A percentile compares a stretch with the other conserved stretches of the same genome.
Evolutionary conservation across 2,329 filamentous ascomycete species (phyloP).

Genomic region (Nigrospora oryzae): DNA sequence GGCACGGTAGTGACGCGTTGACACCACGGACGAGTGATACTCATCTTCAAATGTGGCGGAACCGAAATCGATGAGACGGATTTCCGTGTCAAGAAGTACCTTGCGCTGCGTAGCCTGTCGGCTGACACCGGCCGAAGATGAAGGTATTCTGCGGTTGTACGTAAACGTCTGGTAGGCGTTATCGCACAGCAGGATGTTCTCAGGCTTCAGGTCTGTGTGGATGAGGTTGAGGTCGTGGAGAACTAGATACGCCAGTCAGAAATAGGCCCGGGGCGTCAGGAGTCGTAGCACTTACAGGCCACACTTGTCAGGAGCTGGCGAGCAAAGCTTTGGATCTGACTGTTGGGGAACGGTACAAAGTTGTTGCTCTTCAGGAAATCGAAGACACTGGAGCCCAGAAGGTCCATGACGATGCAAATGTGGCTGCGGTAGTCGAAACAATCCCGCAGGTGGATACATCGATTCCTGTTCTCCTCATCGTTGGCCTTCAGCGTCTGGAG

Average conservation of each 20-base stretch:
- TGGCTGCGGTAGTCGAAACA: slow-evolving; percentile 97
- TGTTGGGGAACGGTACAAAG: slow-evolving; percentile 96
- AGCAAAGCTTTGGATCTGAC: slow-evolving; percentile 95
- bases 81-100: slow-evolving; percentile 61
- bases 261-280: too few relatives aligned
- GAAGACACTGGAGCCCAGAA: slow-evolving; percentile 91
- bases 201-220: slow-evolving; percentile 72
- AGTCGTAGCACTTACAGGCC: slow-evolving; percentile 59
- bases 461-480: slow-evolving; percentile 84
- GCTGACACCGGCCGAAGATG: slow-evolving; percentile 51
- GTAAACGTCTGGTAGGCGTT: slow-evolving; percentile 62
- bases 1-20: slow-evolving; percentile 60
- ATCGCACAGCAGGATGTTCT: slow-evolving; percentile 61
- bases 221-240: slow-evolving; percentile 95
- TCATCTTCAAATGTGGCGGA: slow-evolving; percentile 67
- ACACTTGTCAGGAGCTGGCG: slow-evolving; percentile 96
- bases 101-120: slow-evolving; percentile 55
- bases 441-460: slow-evolving; percentile 92
- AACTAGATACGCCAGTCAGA: slow-evolving; percentile 45
- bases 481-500: slow-evolving; percentile 87
- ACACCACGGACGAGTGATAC: slow-evolving; percentile 65
- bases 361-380: slow-evolving; percentile 94
- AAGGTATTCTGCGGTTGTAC: slow-evolving; percentile 62
- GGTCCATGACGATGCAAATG: slow-evolving; percentile 76
- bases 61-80: slow-evolving; percentile 63